Conservation (phyloP, 176 grass and related monocot genomes). For the Phyllostachys edulis region DNA sequence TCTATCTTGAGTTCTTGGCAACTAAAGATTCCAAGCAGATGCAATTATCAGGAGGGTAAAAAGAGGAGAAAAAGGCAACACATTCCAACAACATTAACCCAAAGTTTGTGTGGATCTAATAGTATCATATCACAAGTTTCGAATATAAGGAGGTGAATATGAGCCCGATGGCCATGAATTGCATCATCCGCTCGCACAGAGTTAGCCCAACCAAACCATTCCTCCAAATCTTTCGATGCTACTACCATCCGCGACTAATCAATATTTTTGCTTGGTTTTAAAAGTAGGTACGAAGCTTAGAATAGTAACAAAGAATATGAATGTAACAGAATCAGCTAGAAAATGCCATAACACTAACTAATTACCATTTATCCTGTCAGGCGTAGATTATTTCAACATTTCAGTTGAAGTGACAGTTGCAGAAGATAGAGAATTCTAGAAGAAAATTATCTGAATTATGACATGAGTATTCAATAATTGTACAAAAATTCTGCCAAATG, state of each 20-base stretch:
- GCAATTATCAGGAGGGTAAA: not conserved
- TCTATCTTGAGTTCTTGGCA: constrained; percentile 10
- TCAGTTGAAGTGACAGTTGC: not conserved
- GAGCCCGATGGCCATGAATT: not conserved
- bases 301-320: not conserved
- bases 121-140: not conserved
- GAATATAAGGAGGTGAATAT: not conserved
- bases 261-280: not conserved
- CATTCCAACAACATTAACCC: not conserved
- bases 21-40: not conserved
- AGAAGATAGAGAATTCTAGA: not conserved
- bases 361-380: not conserved
- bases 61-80: not conserved
- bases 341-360: not conserved
- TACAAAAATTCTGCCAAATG: constrained; percentile 27
- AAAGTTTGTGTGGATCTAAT: not conserved
- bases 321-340: not conserved
- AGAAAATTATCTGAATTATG: constrained; percentile 9
- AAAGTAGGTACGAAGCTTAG: not conserved
- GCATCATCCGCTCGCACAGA: not conserved
- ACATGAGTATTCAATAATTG: not conserved
- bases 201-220: not conserved
- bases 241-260: not conserved
- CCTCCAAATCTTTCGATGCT: not conserved
- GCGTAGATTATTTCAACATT: not conserved